These are phyloP conservation scores for Peniophora sp. DNA, from an alignment of 1,284 basidiomycete species.

Conservation along the genomic window DNA sequence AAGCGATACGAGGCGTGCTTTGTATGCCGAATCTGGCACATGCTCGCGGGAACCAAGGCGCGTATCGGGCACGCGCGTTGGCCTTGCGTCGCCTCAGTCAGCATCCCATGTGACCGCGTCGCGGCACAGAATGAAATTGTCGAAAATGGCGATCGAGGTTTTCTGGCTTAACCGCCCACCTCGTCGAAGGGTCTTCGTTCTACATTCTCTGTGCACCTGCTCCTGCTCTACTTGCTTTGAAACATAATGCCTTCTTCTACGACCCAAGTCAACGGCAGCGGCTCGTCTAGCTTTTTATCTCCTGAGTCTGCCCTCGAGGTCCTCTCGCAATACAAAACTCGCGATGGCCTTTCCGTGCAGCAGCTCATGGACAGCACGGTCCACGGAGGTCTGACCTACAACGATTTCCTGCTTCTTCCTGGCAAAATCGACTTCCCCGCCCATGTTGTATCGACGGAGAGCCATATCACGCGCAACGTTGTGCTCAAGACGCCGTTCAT, in stretches of 20 bases:
- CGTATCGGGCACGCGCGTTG: too few species aligned
- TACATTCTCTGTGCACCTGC: too few species aligned
- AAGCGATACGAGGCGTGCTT: too few species aligned
- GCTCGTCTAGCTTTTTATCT: constrained; percentile 30
- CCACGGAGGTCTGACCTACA: constrained; percentile 96
- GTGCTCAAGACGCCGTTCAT: constrained; percentile 93
- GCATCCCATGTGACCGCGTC: too few species aligned
- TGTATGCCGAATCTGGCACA: too few species aligned
- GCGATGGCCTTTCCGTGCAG: constrained; percentile 82
- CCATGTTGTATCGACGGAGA: constrained; percentile 77
- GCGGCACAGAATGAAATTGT: too few species aligned
- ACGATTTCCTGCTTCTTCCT: constrained; percentile 90
- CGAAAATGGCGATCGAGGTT: too few species aligned
- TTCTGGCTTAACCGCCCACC: too few species aligned
- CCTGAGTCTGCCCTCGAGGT: constrained; percentile 51
- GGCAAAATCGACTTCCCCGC: constrained; percentile 95
- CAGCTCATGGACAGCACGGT: constrained; percentile 88
- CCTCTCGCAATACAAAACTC: constrained; percentile 75
- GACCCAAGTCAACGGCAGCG: constrained; percentile 31
- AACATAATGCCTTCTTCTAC: constrained; percentile 1
- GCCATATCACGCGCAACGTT: constrained; percentile 87
- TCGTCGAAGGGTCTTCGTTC: too few species aligned
- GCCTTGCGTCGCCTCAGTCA: too few species aligned
- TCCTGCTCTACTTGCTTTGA: too few species aligned
- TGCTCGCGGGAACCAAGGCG: too few species aligned